Conservation (phyloP, 176 grass and related monocot genomes). For the Typha latifolia region DNA sequence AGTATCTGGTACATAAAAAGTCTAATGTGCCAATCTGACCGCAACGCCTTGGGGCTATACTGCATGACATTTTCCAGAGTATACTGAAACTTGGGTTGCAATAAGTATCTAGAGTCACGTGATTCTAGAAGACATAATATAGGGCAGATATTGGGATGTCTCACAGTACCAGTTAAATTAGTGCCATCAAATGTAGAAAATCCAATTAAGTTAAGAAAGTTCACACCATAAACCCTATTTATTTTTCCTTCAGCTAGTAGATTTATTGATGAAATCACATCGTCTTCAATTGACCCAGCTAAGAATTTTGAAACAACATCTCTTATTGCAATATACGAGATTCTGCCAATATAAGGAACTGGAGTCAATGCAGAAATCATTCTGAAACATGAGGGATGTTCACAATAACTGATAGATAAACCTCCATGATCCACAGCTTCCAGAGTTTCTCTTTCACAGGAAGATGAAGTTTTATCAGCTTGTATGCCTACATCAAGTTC, state of each 20-base stretch:
- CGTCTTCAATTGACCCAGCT: slow-evolving; percentile 42
- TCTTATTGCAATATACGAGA: slow-evolving; percentile 40
- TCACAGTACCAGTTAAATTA: slow-evolving; percentile 37
- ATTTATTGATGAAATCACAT: slow-evolving; percentile 69
- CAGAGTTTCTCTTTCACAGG: slow-evolving; percentile 15
- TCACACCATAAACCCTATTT: slow-evolving; percentile 37
- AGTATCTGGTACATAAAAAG: slow-evolving; percentile 80
- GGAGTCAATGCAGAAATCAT: slow-evolving; percentile 48
- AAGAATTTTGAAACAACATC: slow-evolving; percentile 43
- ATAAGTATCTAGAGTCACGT: slow-evolving; percentile 44
- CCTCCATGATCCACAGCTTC: slow-evolving; percentile 20
- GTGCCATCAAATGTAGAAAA: slow-evolving; percentile 59
- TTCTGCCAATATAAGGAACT: slow-evolving; percentile 38
- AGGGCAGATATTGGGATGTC: slow-evolving; percentile 81
- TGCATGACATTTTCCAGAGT: slow-evolving; percentile 79
- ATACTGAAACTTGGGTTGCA: slow-evolving; percentile 51
- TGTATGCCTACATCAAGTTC: background rate
- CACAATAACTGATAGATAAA: slow-evolving; percentile 18
- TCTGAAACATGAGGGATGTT: slow-evolving; percentile 23
- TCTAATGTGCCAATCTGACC: slow-evolving; percentile 78
- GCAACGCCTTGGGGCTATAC: slow-evolving; percentile 64
- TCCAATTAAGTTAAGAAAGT: slow-evolving; percentile 67
- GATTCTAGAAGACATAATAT: slow-evolving; percentile 59
- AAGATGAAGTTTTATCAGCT: slow-evolving; percentile 17
- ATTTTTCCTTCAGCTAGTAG: slow-evolving; percentile 52